These are phyloP conservation scores for Trichaptum fuscoviolaceum DNA, from an alignment of 768 basidiomycete genomes.

Conservation along the genomic window DNA sequence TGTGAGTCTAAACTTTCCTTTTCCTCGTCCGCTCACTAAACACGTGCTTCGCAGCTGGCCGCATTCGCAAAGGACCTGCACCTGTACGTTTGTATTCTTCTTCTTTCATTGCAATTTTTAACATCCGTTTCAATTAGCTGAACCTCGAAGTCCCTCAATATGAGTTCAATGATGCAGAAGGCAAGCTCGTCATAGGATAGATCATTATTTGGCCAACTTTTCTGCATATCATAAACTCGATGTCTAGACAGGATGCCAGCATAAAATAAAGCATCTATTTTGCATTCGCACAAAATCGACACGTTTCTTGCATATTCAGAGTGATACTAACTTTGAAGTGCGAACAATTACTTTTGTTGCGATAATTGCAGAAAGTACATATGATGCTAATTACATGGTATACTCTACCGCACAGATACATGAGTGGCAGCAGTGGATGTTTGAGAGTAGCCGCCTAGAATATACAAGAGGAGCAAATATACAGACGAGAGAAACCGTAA, in stretches of 20 bases:
- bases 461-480: not conserved
- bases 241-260: not conserved
- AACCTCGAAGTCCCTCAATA: conserved; percentile 93
- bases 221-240: not conserved
- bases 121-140: conserved; percentile 41
- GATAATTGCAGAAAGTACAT: not conserved
- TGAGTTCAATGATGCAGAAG: conserved; percentile 82
- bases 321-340: not conserved
- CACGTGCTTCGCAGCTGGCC: conserved; percentile 57
- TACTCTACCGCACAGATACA: not conserved
- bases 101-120: not conserved
- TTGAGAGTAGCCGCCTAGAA: not conserved
- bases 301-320: not conserved
- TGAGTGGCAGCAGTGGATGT: not conserved
- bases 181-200: conserved; percentile 84
- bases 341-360: not conserved
- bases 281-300: not conserved
- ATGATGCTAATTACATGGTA: not conserved
- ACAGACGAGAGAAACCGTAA: not conserved
- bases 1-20: conserved; percentile 44
- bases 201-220: not conserved
- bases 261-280: conserved; percentile 1
- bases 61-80: conserved; percentile 93
- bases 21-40: conserved; percentile 13
- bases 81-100: conserved; percentile 55